A percentile compares a stretch with the other conserved stretches of the same genome.
Evolutionary conservation across 257 asterid genomes (phyloP).

Genomic region (Solanum appendiculatum): DNA sequence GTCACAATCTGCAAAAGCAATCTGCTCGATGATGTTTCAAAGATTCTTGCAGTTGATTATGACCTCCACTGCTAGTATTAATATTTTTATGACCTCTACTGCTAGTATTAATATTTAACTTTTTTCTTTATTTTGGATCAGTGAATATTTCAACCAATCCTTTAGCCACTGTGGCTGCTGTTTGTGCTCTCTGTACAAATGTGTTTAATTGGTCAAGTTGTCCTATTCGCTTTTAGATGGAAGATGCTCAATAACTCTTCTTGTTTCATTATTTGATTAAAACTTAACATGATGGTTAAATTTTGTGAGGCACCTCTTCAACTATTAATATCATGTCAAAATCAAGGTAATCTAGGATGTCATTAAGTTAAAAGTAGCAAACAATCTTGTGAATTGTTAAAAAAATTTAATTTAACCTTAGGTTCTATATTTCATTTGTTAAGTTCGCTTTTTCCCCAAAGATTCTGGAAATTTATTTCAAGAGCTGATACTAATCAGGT

Average conservation of each 20-base stretch:
- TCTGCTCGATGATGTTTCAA: neutral
- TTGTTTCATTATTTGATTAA: neutral
- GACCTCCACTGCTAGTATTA: neutral
- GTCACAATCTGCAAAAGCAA: neutral
- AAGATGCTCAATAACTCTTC: neutral
- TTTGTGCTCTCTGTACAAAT: neutral
- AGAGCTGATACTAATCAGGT: constrained; percentile 36
- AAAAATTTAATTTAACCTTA: neutral
- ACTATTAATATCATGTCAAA: neutral
- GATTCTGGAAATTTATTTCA: neutral
- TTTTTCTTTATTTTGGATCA: neutral
- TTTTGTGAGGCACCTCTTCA: neutral
- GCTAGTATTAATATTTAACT: neutral
- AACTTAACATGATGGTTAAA: neutral
- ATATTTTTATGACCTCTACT: neutral
- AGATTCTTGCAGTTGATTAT: neutral
- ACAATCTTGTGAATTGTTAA: neutral
- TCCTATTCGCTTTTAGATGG: neutral
- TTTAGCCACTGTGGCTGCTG: neutral
- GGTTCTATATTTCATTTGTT: neutral
- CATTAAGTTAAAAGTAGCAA: neutral
- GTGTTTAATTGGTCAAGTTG: neutral
- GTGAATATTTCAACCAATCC: neutral
- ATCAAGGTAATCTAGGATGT: neutral
- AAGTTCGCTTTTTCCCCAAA: neutral